A percentile compares a stretch with the other conserved stretches of the same genome.
Conservation (phyloP, 2,329 filamentous ascomycete species). For the Trichoderma sp. region DNA sequence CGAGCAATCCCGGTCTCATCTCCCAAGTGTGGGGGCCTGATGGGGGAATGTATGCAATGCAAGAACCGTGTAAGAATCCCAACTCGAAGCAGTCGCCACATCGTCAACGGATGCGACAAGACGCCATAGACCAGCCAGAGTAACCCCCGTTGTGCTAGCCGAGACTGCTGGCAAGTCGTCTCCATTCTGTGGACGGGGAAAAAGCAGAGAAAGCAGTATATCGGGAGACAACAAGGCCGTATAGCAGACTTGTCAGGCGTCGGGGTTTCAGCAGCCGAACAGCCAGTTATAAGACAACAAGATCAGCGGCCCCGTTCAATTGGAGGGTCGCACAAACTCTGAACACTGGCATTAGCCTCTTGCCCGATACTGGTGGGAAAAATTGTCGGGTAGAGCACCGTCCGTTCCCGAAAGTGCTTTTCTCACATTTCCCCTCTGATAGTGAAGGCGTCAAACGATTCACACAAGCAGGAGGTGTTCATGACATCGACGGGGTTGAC, state of each 20-base stretch:
- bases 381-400: slow-evolving; percentile 23
- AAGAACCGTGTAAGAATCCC: neutral
- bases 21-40: slow-evolving; percentile 14
- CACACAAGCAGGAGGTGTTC: neutral
- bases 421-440: neutral
- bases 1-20: slow-evolving; percentile 3
- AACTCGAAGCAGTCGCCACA: neutral
- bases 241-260: neutral
- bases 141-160: neutral
- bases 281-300: neutral
- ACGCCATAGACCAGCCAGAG: neutral
- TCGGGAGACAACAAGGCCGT: slow-evolving; percentile 1
- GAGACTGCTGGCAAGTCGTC: neutral
- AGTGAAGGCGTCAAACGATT: neutral
- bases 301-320: slow-evolving; percentile 1
- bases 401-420: slow-evolving; percentile 4
- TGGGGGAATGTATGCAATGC: neutral
- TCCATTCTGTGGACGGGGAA: neutral
- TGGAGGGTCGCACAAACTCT: slow-evolving; percentile 19
- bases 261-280: slow-evolving; percentile 1
- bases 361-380: neutral
- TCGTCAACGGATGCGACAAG: slow-evolving; percentile 2
- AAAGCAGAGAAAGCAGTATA: neutral
- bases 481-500: neutral
- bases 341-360: slow-evolving; percentile 1